Evolutionary conservation across 768 basidiomycete species (phyloP).

Genomic region (Russula emetica): DNA sequence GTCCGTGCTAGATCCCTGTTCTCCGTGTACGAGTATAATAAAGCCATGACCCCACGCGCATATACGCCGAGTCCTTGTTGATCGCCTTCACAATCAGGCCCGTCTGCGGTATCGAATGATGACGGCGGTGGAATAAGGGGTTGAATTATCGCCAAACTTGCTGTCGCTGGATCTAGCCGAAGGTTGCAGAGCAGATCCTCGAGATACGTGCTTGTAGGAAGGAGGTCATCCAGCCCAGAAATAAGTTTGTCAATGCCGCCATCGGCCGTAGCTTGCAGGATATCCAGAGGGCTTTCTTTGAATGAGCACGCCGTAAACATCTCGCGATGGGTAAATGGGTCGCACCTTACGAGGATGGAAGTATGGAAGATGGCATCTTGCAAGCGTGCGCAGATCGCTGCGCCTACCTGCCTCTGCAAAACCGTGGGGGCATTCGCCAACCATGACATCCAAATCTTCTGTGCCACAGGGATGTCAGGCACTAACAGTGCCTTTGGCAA

Average conservation of each 20-base stretch:
- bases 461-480: conserved; percentile 26
- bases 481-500: conserved; percentile 37
- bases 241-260: conserved; percentile 29
- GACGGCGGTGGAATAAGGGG: conserved; percentile 50
- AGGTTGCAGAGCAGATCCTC: conserved; percentile 34
- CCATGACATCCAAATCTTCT: conserved; percentile 36
- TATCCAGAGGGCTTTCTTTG: conserved; percentile 30
- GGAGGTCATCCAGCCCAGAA: conserved; percentile 45
- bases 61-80: conserved; percentile 55
- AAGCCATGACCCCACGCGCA: conserved; percentile 54
- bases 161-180: conserved; percentile 44
- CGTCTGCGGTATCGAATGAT: conserved; percentile 24
- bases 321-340: not conserved
- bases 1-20: conserved; percentile 58
- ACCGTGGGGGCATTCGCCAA: conserved; percentile 28
- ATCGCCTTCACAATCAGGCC: conserved; percentile 37
- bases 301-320: not conserved
- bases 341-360: conserved; percentile 35
- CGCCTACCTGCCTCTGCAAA: conserved; percentile 32
- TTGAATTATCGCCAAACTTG: conserved; percentile 57
- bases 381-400: conserved; percentile 42
- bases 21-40: conserved; percentile 51
- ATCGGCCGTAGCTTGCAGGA: conserved; percentile 28
- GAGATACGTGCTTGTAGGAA: conserved; percentile 30
- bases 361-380: conserved; percentile 41